Percentiles rank a stretch among this genome's conserved stretches.
Conservation (phyloP, 2,329 filamentous ascomycete genomes). For the Microcera coccophila region DNA sequence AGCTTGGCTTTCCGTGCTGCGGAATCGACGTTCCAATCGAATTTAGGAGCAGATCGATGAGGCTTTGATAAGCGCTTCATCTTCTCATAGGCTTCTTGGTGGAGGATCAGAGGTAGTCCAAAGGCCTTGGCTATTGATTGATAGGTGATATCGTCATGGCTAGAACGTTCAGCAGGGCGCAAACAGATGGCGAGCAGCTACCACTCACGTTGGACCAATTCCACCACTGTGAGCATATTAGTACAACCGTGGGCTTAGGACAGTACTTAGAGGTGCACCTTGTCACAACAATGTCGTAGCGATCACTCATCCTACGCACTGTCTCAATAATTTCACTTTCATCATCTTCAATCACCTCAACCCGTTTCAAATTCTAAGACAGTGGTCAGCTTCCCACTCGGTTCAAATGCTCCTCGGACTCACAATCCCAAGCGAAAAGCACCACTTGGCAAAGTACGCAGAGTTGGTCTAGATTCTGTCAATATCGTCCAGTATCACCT, state of each 20-base stretch:
- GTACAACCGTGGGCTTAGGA: constrained; percentile 2
- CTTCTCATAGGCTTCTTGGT: constrained; percentile 69
- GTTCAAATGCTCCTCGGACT: constrained; percentile 10
- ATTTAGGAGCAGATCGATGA: constrained; percentile 67
- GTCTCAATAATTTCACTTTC: constrained; percentile 87
- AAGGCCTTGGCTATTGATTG: constrained; percentile 90
- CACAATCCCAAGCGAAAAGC: constrained; percentile 59
- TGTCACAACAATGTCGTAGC: constrained; percentile 93
- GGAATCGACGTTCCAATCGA: constrained; percentile 81
- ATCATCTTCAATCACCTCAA: constrained; percentile 93
- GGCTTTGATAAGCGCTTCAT: constrained; percentile 81
- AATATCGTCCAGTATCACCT: constrained; percentile 7
- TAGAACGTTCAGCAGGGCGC: constrained; percentile 35
- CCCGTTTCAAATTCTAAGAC: constrained; percentile 66
- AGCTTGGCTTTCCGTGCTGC: constrained; percentile 75
- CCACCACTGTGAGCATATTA: constrained; percentile 59
- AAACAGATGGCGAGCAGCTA: background rate
- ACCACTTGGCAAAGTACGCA: constrained; percentile 61
- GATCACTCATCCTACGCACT: constrained; percentile 76
- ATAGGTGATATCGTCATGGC: constrained; percentile 98
- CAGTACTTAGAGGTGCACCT: constrained; percentile 42
- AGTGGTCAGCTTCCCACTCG: background rate
- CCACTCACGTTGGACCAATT: constrained; percentile 82
- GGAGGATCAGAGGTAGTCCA: constrained; percentile 67
- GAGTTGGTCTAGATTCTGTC: constrained; percentile 54